Evolutionary conservation across 176 grass and related monocot genomes (phyloP).

Genomic region (Areca catechu): DNA sequence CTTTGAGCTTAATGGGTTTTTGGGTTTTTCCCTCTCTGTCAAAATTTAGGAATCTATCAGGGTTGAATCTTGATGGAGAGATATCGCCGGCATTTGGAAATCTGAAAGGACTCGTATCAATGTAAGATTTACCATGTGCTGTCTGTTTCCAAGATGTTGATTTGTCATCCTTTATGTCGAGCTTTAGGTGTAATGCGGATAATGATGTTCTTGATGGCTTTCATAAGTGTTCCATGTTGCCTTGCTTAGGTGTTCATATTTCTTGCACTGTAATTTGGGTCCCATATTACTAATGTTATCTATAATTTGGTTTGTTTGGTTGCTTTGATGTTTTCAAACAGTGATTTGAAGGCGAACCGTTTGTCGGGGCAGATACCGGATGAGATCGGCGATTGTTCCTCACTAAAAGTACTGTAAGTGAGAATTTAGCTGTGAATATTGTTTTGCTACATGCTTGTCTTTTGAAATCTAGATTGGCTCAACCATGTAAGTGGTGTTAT

Average conservation of each 20-base stretch:
- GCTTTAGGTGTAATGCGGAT: too few species aligned
- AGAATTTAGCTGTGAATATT: background rate
- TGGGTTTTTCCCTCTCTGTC: constrained; percentile 6
- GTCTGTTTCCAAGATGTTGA: too few species aligned
- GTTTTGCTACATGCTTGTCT: too few species aligned
- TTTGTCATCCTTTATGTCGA: too few species aligned
- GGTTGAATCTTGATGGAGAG: constrained; percentile 78
- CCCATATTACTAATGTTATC: background rate
- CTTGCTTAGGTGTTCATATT: too few species aligned
- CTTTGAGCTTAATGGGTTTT: background rate
- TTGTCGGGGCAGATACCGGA: constrained; percentile 86
- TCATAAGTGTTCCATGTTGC: too few species aligned
- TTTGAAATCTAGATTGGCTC: too few species aligned
- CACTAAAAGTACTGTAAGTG: constrained; percentile 56
- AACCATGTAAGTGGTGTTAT: too few species aligned
- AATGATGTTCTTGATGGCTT: too few species aligned
- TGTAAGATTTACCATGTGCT: constrained; percentile 32
- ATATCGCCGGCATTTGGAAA: constrained; percentile 82
- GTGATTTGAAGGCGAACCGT: constrained; percentile 76
- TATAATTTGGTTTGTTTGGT: background rate
- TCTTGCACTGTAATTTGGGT: background rate
- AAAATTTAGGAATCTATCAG: constrained; percentile 76
- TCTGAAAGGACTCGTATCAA: constrained; percentile 57
- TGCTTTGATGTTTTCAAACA: constrained; percentile 3
- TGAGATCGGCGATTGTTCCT: constrained; percentile 89